phyloP scores from a whole-genome alignment of 1,139 yeast genomes.

The Protomyces macrosporus region DNA sequence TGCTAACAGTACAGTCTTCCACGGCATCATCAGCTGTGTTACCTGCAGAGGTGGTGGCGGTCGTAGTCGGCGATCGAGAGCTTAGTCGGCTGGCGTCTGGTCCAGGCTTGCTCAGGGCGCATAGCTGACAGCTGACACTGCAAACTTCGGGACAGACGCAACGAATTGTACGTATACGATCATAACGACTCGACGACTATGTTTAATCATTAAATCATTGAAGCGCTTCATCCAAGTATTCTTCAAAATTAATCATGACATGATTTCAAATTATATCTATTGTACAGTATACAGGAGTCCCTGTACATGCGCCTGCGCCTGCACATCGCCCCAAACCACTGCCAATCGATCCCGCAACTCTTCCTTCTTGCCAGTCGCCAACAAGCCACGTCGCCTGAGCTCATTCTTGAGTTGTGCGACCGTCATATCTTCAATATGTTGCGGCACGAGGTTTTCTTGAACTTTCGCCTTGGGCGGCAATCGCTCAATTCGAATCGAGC shows the following conservation, averaged over 20 bases:
- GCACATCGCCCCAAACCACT: not conserved
- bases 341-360: conserved; percentile 9
- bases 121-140: not conserved
- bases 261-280: too few relatives aligned
- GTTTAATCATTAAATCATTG: not conserved
- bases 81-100: not conserved
- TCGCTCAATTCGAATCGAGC: conserved; percentile 6
- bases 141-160: too few relatives aligned
- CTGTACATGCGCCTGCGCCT: too few relatives aligned
- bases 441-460: conserved; percentile 9
- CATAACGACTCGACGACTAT: not conserved
- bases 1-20: not conserved
- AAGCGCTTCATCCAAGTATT: too few relatives aligned
- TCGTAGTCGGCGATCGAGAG: not conserved
- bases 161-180: too few relatives aligned
- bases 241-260: too few relatives aligned
- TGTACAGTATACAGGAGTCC: too few relatives aligned
- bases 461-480: conserved; percentile 10
- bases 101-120: not conserved
- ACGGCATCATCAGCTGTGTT: conserved; percentile 15
- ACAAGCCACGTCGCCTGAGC: conserved; percentile 1
- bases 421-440: conserved; percentile 12
- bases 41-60: not conserved
- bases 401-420: conserved; percentile 16
- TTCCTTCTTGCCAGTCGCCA: conserved; percentile 15